Evolutionary conservation across 2,329 filamentous ascomycete genomes (phyloP).

Genomic region (Hysterium pulicare): DNA sequence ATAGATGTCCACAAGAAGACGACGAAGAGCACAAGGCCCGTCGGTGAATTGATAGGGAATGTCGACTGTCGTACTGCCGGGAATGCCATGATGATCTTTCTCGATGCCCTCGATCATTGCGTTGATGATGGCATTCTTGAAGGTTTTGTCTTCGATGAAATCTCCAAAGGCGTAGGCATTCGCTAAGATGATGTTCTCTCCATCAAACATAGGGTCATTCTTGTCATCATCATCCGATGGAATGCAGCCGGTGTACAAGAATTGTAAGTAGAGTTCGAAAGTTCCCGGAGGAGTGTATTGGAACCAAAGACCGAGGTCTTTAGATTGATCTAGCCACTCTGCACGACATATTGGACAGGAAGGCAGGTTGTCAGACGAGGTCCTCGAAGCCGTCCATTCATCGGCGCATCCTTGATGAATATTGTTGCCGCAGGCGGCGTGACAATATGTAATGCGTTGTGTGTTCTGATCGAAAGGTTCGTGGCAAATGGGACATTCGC

Average conservation of each 20-base stretch:
- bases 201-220: neutral
- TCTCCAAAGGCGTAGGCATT: conserved; percentile 6
- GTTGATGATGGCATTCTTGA: neutral
- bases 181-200: conserved; percentile 1
- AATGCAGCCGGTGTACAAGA: conserved; percentile 10
- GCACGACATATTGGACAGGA: conserved; percentile 17
- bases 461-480: conserved; percentile 4
- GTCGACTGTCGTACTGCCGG: too few species aligned
- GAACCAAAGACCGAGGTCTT: neutral
- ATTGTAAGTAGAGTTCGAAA: conserved; percentile 14
- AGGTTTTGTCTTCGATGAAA: conserved; percentile 2
- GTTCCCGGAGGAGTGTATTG: conserved; percentile 1
- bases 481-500: conserved; percentile 17
- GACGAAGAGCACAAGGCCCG: too few species aligned
- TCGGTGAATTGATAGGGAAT: too few species aligned
- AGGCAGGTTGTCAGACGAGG: neutral
- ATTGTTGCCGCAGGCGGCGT: conserved; percentile 14
- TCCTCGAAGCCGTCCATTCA: neutral
- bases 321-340: neutral
- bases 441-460: conserved; percentile 16
- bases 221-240: neutral
- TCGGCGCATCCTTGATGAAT: conserved; percentile 14
- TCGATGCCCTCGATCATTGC: neutral
- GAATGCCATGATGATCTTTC: neutral
- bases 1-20: too few species aligned